Percentiles rank a stretch among this genome's conserved stretches.
Evolutionary conservation across 1,284 basidiomycete genomes (phyloP).

Genomic region (Microbotryum scabiosae): DNA sequence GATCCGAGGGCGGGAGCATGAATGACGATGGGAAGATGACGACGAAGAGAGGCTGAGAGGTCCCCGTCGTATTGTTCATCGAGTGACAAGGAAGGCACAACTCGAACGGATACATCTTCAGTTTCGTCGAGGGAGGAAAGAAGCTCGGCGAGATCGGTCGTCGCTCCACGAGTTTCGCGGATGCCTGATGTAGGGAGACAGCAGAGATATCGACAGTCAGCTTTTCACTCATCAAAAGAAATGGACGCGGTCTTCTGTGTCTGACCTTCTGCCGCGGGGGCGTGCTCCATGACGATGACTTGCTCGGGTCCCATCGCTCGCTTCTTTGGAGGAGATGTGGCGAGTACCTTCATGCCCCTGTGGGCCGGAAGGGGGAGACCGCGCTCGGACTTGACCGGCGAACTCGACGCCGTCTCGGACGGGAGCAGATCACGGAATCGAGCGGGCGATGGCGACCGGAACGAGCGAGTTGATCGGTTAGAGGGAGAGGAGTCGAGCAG

Average conservation of each 20-base stretch:
- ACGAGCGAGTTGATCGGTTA: constrained; percentile 1
- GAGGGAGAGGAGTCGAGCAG: neutral
- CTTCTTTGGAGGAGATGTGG: constrained; percentile 15
- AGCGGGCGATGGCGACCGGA: constrained; percentile 9
- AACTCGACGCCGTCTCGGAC: constrained; percentile 13
- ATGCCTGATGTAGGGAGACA: neutral
- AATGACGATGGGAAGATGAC: neutral
- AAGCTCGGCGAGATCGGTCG: constrained; percentile 27
- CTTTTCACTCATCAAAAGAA: no score
- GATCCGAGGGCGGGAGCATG: no score
- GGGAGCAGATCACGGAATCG: constrained; percentile 17
- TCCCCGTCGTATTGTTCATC: constrained; percentile 1
- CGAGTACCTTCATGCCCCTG: neutral
- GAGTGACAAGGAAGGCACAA: no score
- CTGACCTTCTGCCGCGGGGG: neutral
- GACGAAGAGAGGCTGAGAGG: constrained; percentile 1
- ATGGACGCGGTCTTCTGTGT: no score
- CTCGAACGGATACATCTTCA: constrained; percentile 4
- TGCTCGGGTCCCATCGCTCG: constrained; percentile 25
- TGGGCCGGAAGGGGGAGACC: constrained; percentile 13
- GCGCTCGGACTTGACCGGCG: constrained; percentile 13
- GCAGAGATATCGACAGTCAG: neutral
- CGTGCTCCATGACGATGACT: constrained; percentile 18
- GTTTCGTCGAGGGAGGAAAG: constrained; percentile 22
- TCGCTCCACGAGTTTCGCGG: constrained; percentile 14